Evolutionary conservation across 371 early-diverging fungal genomes (phyloP).

Genomic region (Catenaria anguillulae): DNA sequence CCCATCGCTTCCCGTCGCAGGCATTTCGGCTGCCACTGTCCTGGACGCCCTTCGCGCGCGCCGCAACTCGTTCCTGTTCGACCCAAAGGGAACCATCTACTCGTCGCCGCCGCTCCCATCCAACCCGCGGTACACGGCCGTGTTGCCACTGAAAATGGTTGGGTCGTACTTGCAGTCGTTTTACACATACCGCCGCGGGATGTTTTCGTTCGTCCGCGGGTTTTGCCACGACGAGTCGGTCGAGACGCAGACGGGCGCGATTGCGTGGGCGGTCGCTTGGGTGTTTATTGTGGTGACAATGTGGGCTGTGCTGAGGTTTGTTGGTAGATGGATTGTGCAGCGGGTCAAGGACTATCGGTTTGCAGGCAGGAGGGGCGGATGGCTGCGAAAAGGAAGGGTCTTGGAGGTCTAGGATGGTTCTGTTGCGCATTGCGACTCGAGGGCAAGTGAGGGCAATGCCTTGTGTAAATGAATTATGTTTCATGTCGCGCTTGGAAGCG

Average conservation of each 20-base stretch:
- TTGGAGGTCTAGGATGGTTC: too few species aligned
- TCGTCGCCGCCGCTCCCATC: conserved; percentile 27
- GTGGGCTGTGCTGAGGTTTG: neutral
- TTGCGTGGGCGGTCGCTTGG: neutral
- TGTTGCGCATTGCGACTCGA: too few species aligned
- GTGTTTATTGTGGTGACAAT: too few species aligned
- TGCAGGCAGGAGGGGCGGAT: too few species aligned
- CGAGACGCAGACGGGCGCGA: neutral
- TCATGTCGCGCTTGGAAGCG: too few species aligned
- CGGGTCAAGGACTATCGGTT: too few species aligned
- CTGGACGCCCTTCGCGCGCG: conserved; percentile 42
- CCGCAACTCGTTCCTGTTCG: conserved; percentile 47
- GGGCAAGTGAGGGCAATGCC: too few species aligned
- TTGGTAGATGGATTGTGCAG: too few species aligned
- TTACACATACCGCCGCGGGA: conserved; percentile 39
- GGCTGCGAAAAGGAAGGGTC: too few species aligned
- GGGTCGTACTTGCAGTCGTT: conserved; percentile 46
- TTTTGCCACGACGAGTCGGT: neutral
- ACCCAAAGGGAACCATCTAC: conserved; percentile 48
- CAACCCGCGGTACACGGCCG: conserved; percentile 20
- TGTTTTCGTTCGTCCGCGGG: conserved; percentile 44
- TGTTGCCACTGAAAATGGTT: conserved; percentile 33
- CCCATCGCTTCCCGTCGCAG: conserved; percentile 6
- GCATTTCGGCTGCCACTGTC: conserved; percentile 19
- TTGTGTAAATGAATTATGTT: too few species aligned